These are phyloP conservation scores for Chenopodium berlandieri DNA, from an alignment of 148 eudicot genomes.

Conservation along the genomic window DNA sequence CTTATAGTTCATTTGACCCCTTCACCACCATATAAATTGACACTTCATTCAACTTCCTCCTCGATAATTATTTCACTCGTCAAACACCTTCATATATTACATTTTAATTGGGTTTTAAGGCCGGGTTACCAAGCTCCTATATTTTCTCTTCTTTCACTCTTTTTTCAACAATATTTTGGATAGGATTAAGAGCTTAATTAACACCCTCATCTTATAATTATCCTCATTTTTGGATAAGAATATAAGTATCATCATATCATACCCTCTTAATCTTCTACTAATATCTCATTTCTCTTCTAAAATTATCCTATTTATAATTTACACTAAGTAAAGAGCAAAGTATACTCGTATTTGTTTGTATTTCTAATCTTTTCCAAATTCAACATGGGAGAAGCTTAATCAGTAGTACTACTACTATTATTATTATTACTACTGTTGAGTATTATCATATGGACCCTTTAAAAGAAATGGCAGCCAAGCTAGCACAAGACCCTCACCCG, in stretches of 20 bases:
- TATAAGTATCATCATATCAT: neutral
- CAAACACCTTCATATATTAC: neutral
- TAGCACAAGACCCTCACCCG: conserved; percentile 40
- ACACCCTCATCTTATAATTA: neutral
- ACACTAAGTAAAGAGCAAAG: neutral
- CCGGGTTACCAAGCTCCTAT: neutral
- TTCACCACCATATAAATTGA: conserved; percentile 27
- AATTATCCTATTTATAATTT: neutral
- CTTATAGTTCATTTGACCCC: conserved; percentile 14
- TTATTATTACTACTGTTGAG: neutral
- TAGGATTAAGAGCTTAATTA: neutral
- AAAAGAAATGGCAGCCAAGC: conserved; percentile 42
- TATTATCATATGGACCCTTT: conserved; percentile 21
- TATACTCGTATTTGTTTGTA: neutral
- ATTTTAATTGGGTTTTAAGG: neutral
- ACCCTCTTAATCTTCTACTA: neutral
- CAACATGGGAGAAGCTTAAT: conserved; percentile 3
- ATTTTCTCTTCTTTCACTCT: neutral
- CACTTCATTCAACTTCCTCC: conserved; percentile 2
- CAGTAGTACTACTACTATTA: neutral
- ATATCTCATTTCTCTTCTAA: neutral
- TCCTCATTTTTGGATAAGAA: conserved; percentile 18
- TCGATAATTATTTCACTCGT: conserved; percentile 8
- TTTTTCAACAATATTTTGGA: neutral
- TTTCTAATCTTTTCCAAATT: neutral